Percentiles rank a stretch among this genome's conserved stretches.
Conservation (phyloP, 345 rosid genomes). For the Balakata baccata region DNA sequence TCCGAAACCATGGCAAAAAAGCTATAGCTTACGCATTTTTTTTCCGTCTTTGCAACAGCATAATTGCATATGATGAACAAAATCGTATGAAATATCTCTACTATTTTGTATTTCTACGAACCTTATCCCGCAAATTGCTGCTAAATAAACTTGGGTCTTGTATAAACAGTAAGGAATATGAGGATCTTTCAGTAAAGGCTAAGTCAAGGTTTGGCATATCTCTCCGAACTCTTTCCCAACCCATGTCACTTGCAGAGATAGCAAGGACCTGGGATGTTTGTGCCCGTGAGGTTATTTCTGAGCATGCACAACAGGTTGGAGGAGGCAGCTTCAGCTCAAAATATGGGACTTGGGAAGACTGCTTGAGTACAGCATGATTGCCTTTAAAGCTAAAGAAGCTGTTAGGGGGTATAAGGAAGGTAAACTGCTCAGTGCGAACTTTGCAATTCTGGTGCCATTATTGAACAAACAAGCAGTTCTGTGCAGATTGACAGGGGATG, state of each 20-base stretch:
- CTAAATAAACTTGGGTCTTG: background rate
- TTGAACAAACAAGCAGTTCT: background rate
- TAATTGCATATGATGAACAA: background rate
- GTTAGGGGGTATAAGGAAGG: background rate
- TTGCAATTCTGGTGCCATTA: background rate
- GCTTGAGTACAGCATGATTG: constrained; percentile 23
- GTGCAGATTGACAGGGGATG: background rate
- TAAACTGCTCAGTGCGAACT: background rate
- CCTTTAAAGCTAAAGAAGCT: background rate
- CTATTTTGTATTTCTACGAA: background rate
- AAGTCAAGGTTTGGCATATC: constrained; percentile 24
- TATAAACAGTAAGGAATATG: constrained; percentile 23
- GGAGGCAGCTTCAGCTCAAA: constrained; percentile 48
- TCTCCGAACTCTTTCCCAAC: constrained; percentile 32
- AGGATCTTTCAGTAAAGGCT: constrained; percentile 34
- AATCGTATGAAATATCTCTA: background rate
- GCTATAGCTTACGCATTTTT: background rate
- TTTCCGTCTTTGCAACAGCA: background rate
- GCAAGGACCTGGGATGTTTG: constrained; percentile 37
- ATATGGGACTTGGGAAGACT: constrained; percentile 42
- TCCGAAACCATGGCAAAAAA: background rate
- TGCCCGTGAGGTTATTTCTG: constrained; percentile 28
- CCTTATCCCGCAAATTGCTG: background rate
- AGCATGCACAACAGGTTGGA: constrained; percentile 31
- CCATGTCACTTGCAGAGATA: constrained; percentile 37